Conservation (phyloP, 1,139 yeast species). For the Debaryomyces subglobosus region DNA sequence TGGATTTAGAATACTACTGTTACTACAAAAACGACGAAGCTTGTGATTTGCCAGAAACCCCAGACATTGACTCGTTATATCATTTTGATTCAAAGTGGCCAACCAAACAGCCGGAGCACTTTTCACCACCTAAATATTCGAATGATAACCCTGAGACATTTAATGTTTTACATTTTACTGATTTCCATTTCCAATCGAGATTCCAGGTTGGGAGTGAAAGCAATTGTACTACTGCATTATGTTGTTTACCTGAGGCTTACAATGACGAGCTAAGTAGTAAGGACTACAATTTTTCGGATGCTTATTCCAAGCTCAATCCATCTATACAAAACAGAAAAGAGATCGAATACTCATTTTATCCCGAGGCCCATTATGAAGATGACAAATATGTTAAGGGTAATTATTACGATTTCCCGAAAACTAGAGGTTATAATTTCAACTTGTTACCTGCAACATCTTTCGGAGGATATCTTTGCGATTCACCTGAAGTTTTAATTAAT, state of each 20-base stretch:
- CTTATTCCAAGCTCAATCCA: slow-evolving; percentile 23
- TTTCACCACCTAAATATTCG: slow-evolving; percentile 28
- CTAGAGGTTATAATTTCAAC: slow-evolving; percentile 43
- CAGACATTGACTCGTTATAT: slow-evolving; percentile 29
- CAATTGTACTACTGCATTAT: slow-evolving; percentile 55
- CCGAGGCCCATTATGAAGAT: slow-evolving; percentile 39
- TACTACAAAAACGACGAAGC: slow-evolving; percentile 26
- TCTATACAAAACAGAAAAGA: slow-evolving; percentile 14
- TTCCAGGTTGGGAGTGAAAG: slow-evolving; percentile 62
- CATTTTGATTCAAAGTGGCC: slow-evolving; percentile 38
- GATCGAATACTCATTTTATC: slow-evolving; percentile 30
- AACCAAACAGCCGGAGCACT: slow-evolving; percentile 27
- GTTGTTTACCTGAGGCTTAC: slow-evolving; percentile 48
- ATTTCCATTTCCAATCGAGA: slow-evolving; percentile 62
- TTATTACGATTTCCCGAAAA: slow-evolving; percentile 38
- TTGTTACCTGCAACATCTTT: slow-evolving; percentile 59
- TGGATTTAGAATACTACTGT: slow-evolving; percentile 40
- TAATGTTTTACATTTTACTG: slow-evolving; percentile 68
- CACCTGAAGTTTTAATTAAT: slow-evolving; percentile 62
- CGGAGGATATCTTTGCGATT: slow-evolving; percentile 65
- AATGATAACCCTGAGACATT: slow-evolving; percentile 32
- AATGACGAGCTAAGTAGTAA: slow-evolving; percentile 32
- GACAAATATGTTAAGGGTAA: slow-evolving; percentile 40
- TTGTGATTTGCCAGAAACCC: slow-evolving; percentile 34
- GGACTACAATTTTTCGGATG: slow-evolving; percentile 37